Conservation (phyloP, 2,329 filamentous ascomycete genomes). For the Penicillium frequentans region DNA sequence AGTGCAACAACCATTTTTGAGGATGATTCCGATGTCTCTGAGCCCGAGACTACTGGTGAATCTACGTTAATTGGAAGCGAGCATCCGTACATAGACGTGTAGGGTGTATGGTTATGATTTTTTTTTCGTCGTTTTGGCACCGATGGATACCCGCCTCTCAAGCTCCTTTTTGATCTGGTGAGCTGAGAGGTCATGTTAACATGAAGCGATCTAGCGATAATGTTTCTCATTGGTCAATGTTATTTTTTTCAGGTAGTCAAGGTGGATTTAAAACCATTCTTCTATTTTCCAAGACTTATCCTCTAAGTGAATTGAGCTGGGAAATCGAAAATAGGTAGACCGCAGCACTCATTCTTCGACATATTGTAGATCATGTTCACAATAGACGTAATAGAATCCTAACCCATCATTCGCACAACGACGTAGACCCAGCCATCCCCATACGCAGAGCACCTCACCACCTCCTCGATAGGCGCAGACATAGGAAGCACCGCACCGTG, state of each 20-base stretch:
- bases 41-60: neutral
- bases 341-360: neutral
- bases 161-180: neutral
- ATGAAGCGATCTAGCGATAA: neutral
- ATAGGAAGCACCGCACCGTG: constrained; percentile 86
- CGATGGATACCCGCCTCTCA: neutral
- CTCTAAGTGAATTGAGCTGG: neutral
- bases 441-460: constrained; percentile 81
- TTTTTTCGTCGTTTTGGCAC: too few species aligned
- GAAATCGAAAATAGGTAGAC: neutral
- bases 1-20: constrained; percentile 13
- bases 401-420: constrained; percentile 69
- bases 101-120: too few species aligned
- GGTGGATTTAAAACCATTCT: neutral
- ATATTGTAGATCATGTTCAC: neutral
- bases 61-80: neutral
- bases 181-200: neutral
- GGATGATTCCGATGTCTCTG: neutral
- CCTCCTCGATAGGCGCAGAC: constrained; percentile 73
- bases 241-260: neutral
- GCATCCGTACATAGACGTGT: neutral
- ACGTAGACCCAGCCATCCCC: constrained; percentile 90
- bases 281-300: neutral
- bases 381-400: neutral
- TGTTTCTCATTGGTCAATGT: neutral